Evolutionary conservation across 495 filamentous ascomycete genomes (phyloP).

Genomic region (Hypoxylon cercidicola): DNA sequence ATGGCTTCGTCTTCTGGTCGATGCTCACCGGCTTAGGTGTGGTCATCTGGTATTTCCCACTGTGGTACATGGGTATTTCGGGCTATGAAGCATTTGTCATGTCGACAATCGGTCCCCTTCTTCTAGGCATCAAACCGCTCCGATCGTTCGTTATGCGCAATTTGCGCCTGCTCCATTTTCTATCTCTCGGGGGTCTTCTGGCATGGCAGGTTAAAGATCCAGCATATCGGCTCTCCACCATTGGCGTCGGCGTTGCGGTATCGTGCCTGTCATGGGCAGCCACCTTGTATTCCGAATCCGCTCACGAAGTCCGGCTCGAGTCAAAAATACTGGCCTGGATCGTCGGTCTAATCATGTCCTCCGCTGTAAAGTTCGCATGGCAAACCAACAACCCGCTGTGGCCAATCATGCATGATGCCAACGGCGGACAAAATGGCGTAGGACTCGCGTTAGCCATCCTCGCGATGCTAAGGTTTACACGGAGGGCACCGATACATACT

Average conservation of each 20-base stretch:
- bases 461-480: constrained; percentile 76
- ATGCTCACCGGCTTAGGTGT: constrained; percentile 88
- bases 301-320: constrained; percentile 80
- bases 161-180: constrained; percentile 73
- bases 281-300: constrained; percentile 79
- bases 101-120: constrained; percentile 80
- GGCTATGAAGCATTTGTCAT: constrained; percentile 93
- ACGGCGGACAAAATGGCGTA: constrained; percentile 92
- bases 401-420: constrained; percentile 88
- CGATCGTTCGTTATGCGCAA: constrained; percentile 74
- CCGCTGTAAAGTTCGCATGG: constrained; percentile 91
- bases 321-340: constrained; percentile 81
- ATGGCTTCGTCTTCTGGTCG: constrained; percentile 97
- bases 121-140: constrained; percentile 78
- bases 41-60: constrained; percentile 95
- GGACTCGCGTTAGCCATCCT: constrained; percentile 81
- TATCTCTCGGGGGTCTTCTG: constrained; percentile 80
- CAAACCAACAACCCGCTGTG: constrained; percentile 98
- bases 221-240: constrained; percentile 79
- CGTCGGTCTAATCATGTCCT: constrained; percentile 84
- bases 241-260: constrained; percentile 80
- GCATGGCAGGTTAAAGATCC: constrained; percentile 81
- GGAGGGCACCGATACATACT: constrained; percentile 63
- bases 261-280: constrained; percentile 84
- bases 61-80: constrained; percentile 99